Evolutionary conservation across 1,284 basidiomycete genomes (phyloP), one percentile per base, ranked within the genome.

Genomic region (Marasmius tenuissimus): DNA sequence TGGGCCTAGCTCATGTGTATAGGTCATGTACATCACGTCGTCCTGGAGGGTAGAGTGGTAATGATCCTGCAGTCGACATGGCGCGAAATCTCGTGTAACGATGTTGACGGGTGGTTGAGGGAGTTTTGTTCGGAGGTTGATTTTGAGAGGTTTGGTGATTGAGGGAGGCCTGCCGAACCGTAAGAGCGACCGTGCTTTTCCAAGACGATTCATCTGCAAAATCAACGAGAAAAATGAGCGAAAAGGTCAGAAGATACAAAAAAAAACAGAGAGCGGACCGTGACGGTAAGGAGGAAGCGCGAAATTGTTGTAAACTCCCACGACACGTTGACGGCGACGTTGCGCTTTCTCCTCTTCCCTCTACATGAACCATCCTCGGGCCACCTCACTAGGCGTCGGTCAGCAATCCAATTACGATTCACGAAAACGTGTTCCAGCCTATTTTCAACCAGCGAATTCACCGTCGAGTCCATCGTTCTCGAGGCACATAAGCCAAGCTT

Each of bases 1-100:
- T 0, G 82, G 72, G 5, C 73, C 79, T 55, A 80, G 75, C 68
- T 85, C 84, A 75, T 97, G 95, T 62, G 88, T 82, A 80, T 97
- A 98, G 56, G 92, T 93, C 86, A 98, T 92, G 84, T 99, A 99
- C 82, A 99, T 87, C 67, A 97, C 80, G 77, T 98, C 87, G 69
- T 94, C 89, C 22, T 88, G 85, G 61, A 99, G 83, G 9, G 95
- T 92, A 58, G 81, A 78, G 72, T 92, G 75, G 80, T 97, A 98
- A 80, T 98, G 93, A 66, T 95, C 89, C 63, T 85, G 80, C 61
- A 96, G 85, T 53, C 96, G 88, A 69, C 85, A 91, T 63, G 85
- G 81, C 54, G 92, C 88, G 51, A 91, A 92, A 69, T 92, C 86
- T 68, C 88, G 86, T 39, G 89, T 76, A 68, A 85, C 65, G 66